phyloP scores from a whole-genome alignment of 805 yeast genomes.

The Kazachstania kunashirensis region DNA sequence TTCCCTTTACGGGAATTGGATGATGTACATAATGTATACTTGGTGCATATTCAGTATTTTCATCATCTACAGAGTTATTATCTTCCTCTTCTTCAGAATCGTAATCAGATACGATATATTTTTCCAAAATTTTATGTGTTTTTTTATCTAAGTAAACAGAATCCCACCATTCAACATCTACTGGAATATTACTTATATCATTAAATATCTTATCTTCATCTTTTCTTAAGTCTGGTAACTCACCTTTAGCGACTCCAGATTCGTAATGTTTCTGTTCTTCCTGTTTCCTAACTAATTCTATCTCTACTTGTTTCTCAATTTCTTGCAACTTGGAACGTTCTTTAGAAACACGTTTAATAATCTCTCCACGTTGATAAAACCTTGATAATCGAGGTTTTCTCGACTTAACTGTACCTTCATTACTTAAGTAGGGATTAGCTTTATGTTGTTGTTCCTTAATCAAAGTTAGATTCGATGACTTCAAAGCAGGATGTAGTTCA shows the following conservation, averaged over 20 bases:
- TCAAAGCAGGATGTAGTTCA: slow-evolving; percentile 24
- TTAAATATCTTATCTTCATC: slow-evolving; percentile 48
- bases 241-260: slow-evolving; percentile 34
- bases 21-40: slow-evolving; percentile 72
- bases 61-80: slow-evolving; percentile 17
- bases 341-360: slow-evolving; percentile 10
- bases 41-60: slow-evolving; percentile 33
- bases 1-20: slow-evolving; percentile 58
- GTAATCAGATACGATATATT: slow-evolving; percentile 14
- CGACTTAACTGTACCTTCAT: background rate
- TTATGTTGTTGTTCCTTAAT: slow-evolving; percentile 15
- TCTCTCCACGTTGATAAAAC: slow-evolving; percentile 52
- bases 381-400: slow-evolving; percentile 10
- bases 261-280: slow-evolving; percentile 26
- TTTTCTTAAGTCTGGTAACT: slow-evolving; percentile 37
- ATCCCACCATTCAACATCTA: slow-evolving; percentile 83
- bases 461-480: slow-evolving; percentile 23
- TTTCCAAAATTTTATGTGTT: slow-evolving; percentile 30
- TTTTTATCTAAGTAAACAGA: slow-evolving; percentile 38
- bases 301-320: slow-evolving; percentile 27
- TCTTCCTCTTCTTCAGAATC: slow-evolving; percentile 23
- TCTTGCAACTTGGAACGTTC: slow-evolving; percentile 13
- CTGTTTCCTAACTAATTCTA: slow-evolving; percentile 1
- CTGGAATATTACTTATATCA: slow-evolving; percentile 42
- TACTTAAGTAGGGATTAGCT: slow-evolving; percentile 25